Base-by-base conservation (phyloP, 164 flowering plant genomes). In the Berberis thunbergii region DNA sequence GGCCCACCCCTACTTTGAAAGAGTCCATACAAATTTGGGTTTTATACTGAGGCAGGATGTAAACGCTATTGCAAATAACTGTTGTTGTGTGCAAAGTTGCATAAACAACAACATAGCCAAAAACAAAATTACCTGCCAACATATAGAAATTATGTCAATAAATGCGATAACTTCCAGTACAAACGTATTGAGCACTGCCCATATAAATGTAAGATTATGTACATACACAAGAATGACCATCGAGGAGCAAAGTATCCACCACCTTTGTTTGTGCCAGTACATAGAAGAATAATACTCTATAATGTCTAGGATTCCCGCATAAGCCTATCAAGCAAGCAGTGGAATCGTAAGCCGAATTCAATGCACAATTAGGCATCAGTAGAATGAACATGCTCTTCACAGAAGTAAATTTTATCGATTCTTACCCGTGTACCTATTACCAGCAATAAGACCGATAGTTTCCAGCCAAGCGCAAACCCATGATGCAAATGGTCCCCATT, bases 381-480 rank as follows among this genome's bases (percentile, higher is more conserved):
- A 46, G 2, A 45, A 5, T 45, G 52, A 45, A 38, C 2, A 4
- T 6, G 1, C 41, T 13, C n/a, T 7, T 38, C 5, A 45, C 45
- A n/a, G 10, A 43, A 38, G 26, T n/a, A n/a, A 8, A 9, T 38
- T 1, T 45, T 6, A 45, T n/a, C 42, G 52, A 45, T 53, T 56
- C 42, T 13, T 72, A 86, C 86, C 79, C 83, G 87, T 62, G 89
- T 81, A 1, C 86, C 89, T 9, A 83, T 81, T 83, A 40, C 89
- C 93, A 41, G 87, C 86, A 67, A 86, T 76, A 39, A 86, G 88
- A 8, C 89, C 86, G 50, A 83, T 81, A 2, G 84, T 69, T 70
- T 84, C 93, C 26, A 85, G 81, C 90, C 89, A 83, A 63, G 87
- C 87, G 54, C 87, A 85, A 65, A 87, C 81, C 85, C 89, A 85